Percentiles rank a stretch among this genome's conserved stretches.
phyloP scores from a whole-genome alignment of 2,329 filamentous ascomycete genomes.

The Albifimbria verrucaria region DNA sequence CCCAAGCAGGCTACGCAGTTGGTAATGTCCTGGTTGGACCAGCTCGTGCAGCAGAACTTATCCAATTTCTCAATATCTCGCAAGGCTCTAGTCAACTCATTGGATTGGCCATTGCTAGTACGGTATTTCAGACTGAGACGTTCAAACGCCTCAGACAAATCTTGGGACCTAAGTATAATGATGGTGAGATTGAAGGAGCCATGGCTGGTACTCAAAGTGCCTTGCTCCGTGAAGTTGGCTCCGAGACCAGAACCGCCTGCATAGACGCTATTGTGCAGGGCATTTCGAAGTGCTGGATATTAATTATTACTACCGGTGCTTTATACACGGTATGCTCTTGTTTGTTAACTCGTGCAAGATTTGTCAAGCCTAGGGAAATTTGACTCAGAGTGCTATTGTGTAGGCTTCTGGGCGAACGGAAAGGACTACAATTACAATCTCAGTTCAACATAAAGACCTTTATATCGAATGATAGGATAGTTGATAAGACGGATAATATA shows the following conservation, averaged over 20 bases:
- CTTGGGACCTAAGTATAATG: background rate
- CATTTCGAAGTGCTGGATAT: background rate
- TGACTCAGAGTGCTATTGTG: too few species aligned
- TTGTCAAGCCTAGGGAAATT: too few species aligned
- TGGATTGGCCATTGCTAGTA: background rate
- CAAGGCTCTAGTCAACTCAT: background rate
- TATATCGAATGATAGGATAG: too few species aligned
- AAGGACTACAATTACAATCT: too few species aligned
- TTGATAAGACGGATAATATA: too few species aligned
- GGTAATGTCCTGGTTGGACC: background rate
- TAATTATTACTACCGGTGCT: background rate
- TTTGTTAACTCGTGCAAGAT: background rate
- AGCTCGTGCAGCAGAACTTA: background rate
- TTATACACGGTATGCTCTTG: background rate
- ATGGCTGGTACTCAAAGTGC: background rate
- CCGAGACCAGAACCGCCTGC: background rate
- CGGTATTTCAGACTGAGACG: background rate
- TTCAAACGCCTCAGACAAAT: background rate
- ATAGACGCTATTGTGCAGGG: background rate
- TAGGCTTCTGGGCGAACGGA: too few species aligned
- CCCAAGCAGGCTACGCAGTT: conserved; percentile 7
- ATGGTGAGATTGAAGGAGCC: background rate
- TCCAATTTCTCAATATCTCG: background rate
- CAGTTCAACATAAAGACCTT: too few species aligned
- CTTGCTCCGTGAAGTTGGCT: background rate